A percentile compares a stretch with the other conserved stretches of the same genome.
Evolutionary conservation across 441 rosid genomes (phyloP).

Genomic region (Erodium texanum): DNA sequence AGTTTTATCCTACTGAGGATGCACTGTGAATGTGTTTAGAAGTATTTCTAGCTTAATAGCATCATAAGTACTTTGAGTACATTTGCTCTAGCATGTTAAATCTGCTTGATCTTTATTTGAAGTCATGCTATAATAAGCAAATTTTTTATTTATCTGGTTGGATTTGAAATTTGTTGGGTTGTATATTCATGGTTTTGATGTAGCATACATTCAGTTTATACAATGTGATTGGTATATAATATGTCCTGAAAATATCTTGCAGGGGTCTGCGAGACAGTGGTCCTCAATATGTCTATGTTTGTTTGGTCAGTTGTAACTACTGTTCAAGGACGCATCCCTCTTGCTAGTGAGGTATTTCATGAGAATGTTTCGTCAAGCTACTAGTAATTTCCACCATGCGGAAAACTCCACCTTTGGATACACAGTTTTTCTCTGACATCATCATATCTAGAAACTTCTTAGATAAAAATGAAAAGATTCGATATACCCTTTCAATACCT

Average conservation of each 20-base stretch:
- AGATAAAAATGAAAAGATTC: neutral
- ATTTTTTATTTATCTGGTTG: neutral
- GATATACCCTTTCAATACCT: neutral
- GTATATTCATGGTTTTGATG: neutral
- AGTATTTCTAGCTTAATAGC: neutral
- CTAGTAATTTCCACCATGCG: neutral
- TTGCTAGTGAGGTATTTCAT: conserved; percentile 89
- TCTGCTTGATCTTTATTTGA: neutral
- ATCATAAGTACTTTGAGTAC: neutral
- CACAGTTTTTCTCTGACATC: neutral
- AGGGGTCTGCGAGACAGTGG: conserved; percentile 92
- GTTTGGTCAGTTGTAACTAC: conserved; percentile 86
- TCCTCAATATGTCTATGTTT: conserved; percentile 95
- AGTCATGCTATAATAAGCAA: neutral
- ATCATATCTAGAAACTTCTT: neutral
- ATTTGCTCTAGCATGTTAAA: neutral
- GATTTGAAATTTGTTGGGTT: conserved; percentile 9
- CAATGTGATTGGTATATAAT: conserved; percentile 11
- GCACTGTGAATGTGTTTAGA: neutral
- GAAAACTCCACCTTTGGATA: neutral
- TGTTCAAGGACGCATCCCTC: conserved; percentile 81
- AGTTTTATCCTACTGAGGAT: neutral
- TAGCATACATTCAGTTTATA: too few species aligned
- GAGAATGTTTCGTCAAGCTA: conserved; percentile 7
- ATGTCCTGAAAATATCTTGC: conserved; percentile 18